Base-by-base conservation (phyloP, 2,329 filamentous ascomycete genomes). In the Periconia digitata region DNA sequence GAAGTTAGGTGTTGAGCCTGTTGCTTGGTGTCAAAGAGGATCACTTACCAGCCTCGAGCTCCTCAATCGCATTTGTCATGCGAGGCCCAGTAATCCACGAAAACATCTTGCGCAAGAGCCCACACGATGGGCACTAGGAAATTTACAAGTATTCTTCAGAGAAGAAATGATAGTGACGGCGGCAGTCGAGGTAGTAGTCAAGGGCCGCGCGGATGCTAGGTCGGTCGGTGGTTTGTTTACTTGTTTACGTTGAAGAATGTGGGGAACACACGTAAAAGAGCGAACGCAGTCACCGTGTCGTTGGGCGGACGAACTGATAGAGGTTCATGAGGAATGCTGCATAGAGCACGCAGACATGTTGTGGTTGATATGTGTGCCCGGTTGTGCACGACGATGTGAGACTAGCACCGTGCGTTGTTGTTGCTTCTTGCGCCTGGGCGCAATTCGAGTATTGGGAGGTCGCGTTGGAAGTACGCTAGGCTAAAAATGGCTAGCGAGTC, bases 51-150 rank as follows among this genome's bases (percentile, higher is more conserved):
- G 66, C 53, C 42, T 69, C 62, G 8, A 70, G 49, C 43, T 70
- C 65, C 46, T 71, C 67, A 13, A 69, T 69, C 44, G 59, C 68
- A 49, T 71, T 67, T 1, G 67, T 63, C 49, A 70, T 68, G 42
- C 68, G 67, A 39, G 69, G 63, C 10, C 69, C 69, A 15, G 66
- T 72, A 45, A 72, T 69, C 70, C 70, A 72, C 16, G 66, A 68
- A 49, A 72, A 68, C 70, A 72, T 72, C 45, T 43, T 45, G 54
- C 40, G 23, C 16, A 46, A 29, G 7, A 16, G 37, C n/a, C n/a
- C n/a, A n/a, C n/a, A n/a, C n/a, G n/a, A n/a, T n/a, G n/a, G n/a
- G n/a, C n/a, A n/a, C n/a, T n/a, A n/a, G n/a, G n/a, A n/a, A n/a
- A n/a, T n/a, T n/a, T n/a, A n/a, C n/a, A n/a, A n/a, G n/a, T n/a